phyloP scores from a whole-genome alignment of 2,329 filamentous ascomycete genomes.

The Cyphellophora attinorum region DNA sequence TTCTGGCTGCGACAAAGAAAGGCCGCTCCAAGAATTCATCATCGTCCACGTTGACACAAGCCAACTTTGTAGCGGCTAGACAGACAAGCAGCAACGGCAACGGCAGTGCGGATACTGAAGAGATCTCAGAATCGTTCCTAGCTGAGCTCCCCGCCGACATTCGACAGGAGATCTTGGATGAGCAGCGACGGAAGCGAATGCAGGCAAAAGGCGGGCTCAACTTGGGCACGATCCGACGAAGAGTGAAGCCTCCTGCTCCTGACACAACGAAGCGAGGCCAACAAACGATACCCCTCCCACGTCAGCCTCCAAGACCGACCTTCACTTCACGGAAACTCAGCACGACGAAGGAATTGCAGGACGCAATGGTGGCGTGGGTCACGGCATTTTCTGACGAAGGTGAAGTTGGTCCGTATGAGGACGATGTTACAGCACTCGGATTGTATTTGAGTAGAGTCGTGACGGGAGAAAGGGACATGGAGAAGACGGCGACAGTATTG shows the following conservation, averaged over 20 bases:
- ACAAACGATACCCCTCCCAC: conserved; percentile 36
- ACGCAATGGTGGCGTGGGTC: conserved; percentile 70
- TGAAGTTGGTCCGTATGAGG: conserved; percentile 71
- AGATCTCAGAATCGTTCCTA: conserved; percentile 62
- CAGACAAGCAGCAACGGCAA: conserved; percentile 9
- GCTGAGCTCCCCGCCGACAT: conserved; percentile 75
- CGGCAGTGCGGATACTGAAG: conserved; percentile 19
- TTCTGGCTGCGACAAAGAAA: conserved; percentile 29
- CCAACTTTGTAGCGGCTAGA: conserved; percentile 59
- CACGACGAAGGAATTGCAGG: conserved; percentile 54
- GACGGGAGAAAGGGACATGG: conserved; percentile 64
- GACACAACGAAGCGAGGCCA: conserved; percentile 19
- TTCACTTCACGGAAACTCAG: conserved; percentile 53
- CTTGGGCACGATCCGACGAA: conserved; percentile 24
- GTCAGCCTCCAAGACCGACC: conserved; percentile 44
- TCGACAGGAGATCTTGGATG: conserved; percentile 64
- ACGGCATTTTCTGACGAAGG: conserved; percentile 60
- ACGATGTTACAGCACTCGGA: conserved; percentile 67
- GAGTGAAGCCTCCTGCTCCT: conserved; percentile 9
- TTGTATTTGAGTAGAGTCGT: conserved; percentile 66
- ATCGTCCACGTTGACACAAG: conserved; percentile 58
- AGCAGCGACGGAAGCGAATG: conserved; percentile 55
- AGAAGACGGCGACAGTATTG: conserved; percentile 61
- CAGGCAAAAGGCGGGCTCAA: conserved; percentile 47
- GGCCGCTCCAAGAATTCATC: conserved; percentile 39